phyloP scores from a whole-genome alignment of 148 eudicot species.

The Simmondsia chinensis region DNA sequence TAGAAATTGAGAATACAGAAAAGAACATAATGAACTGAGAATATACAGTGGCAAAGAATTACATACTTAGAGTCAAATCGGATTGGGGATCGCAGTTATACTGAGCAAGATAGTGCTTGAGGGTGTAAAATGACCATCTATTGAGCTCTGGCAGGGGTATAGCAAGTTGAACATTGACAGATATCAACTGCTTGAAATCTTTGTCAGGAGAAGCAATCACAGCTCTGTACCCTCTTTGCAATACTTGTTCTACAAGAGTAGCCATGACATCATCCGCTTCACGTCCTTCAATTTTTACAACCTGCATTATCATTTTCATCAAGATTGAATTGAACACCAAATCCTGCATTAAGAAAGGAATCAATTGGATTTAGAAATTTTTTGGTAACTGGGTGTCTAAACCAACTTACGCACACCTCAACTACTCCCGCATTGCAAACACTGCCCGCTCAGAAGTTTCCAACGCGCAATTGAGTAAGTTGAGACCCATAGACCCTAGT shows the following conservation, averaged over 20 bases:
- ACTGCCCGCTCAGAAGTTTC: no score
- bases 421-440: no score
- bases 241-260: slow-evolving; percentile 57
- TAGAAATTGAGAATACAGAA: neutral
- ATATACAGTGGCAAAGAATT: neutral
- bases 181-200: slow-evolving; percentile 95
- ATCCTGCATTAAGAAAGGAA: no score
- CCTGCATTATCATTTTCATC: slow-evolving; percentile 27
- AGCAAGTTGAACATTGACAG: slow-evolving; percentile 90
- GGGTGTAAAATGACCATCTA: slow-evolving; percentile 94
- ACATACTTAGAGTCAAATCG: slow-evolving; percentile 86
- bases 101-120: slow-evolving; percentile 81
- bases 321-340: no score
- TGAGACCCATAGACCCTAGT: no score
- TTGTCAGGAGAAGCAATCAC: slow-evolving; percentile 97
- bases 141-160: slow-evolving; percentile 61
- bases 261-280: slow-evolving; percentile 98
- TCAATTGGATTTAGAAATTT: no score
- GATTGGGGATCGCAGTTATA: slow-evolving; percentile 79
- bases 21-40: neutral
- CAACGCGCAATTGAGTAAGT: no score
- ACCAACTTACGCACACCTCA: no score
- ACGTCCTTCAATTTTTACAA: slow-evolving; percentile 58
- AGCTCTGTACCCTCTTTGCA: slow-evolving; percentile 40
- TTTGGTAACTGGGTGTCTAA: no score